phyloP scores from a whole-genome alignment of 768 basidiomycete genomes.

The Agaricus subrufescens region DNA sequence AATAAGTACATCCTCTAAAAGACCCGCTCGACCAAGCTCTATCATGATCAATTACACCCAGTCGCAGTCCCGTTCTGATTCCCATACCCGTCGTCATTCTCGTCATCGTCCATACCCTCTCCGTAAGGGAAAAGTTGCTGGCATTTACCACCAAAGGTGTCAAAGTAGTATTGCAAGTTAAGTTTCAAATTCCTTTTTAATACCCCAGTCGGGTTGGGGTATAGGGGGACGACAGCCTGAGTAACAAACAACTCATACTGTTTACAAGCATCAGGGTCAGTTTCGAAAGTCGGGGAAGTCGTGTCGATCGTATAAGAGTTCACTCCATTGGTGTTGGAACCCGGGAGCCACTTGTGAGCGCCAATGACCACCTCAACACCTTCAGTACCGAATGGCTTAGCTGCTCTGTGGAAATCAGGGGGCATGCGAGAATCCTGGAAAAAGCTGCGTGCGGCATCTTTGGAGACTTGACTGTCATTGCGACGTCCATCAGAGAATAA shows the following conservation, averaged over 20 bases:
- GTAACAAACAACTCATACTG: conserved; percentile 15
- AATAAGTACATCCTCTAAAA: no score
- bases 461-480: conserved; percentile 9
- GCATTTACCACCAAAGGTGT: not conserved
- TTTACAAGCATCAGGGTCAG: conserved; percentile 2
- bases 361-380: conserved; percentile 1
- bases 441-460: conserved; percentile 14
- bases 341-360: conserved; percentile 12
- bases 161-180: conserved; percentile 12
- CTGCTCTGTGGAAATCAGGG: conserved; percentile 12
- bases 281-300: conserved; percentile 8
- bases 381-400: not conserved
- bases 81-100: no score
- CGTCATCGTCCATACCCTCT: not conserved
- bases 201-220: conserved; percentile 17
- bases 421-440: conserved; percentile 16
- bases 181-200: conserved; percentile 10
- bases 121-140: conserved; percentile 13
- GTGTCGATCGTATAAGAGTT: conserved; percentile 14
- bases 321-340: conserved; percentile 10
- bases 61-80: no score
- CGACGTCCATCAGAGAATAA: conserved; percentile 18
- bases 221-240: conserved; percentile 11
- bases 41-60: no score
- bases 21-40: no score